These are phyloP conservation scores for Flaveria floridana DNA, from an alignment of 140 eudicot genomes.

Conservation along the genomic window DNA sequence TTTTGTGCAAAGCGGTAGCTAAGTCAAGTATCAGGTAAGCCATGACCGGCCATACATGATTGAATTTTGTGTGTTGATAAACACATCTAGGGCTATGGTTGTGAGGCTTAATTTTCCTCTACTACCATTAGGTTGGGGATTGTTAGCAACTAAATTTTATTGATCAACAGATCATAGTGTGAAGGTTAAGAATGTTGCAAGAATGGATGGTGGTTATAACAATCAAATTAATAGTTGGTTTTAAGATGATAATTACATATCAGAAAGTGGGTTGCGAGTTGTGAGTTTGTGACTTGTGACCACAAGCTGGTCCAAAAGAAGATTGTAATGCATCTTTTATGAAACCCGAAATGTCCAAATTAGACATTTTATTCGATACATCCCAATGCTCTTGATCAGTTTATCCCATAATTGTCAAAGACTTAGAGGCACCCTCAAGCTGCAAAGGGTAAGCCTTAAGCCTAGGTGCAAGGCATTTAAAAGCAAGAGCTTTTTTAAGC, in stretches of 20 bases:
- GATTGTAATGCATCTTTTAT: neutral
- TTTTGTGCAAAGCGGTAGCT: too few relatives aligned
- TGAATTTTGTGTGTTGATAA: neutral
- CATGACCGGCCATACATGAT: too few relatives aligned
- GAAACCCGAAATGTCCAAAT: neutral
- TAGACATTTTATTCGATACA: too few relatives aligned
- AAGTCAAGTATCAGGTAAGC: too few relatives aligned
- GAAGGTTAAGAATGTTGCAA: neutral
- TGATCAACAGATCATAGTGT: neutral
- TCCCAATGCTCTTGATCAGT: neutral
- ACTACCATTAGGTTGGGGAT: neutral
- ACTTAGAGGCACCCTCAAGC: too few relatives aligned
- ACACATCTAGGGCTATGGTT: neutral
- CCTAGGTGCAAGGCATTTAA: too few relatives aligned
- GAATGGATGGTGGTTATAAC: too few relatives aligned
- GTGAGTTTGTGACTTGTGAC: neutral
- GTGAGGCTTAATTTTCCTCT: neutral
- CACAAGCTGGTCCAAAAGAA: neutral
- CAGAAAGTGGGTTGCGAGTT: neutral
- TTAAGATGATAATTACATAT: neutral
- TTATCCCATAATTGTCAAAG: too few relatives aligned
- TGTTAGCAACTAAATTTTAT: neutral
- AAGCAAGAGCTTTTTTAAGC: too few relatives aligned
- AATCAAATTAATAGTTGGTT: too few relatives aligned
- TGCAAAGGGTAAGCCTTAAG: too few relatives aligned